These are phyloP conservation scores for Lyophyllum decastes DNA, from an alignment of 768 basidiomycete species.

Conservation along the genomic window DNA sequence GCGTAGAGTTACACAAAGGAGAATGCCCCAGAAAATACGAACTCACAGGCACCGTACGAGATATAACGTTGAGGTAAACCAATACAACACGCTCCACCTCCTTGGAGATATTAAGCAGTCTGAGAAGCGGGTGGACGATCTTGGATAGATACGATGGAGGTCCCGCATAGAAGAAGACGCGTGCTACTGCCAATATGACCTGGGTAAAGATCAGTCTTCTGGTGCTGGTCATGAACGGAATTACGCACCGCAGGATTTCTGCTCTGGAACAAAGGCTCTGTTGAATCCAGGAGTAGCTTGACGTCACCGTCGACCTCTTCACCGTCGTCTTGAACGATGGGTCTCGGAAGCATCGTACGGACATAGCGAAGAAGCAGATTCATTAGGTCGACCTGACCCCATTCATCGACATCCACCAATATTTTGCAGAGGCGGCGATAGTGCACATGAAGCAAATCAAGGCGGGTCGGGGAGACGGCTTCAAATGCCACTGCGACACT, in stretches of 20 bases:
- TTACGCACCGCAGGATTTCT: conserved; percentile 82
- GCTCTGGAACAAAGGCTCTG: conserved; percentile 81
- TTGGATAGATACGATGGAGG: conserved; percentile 55
- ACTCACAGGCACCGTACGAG: conserved; percentile 66
- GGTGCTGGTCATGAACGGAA: not conserved
- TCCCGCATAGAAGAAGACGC: conserved; percentile 73
- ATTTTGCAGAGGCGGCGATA: conserved; percentile 82
- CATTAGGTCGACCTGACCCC: conserved; percentile 88
- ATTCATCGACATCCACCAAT: conserved; percentile 93
- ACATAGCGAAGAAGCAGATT: conserved; percentile 82
- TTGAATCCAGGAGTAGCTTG: conserved; percentile 67
- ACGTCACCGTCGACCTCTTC: conserved; percentile 80
- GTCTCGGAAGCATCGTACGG: conserved; percentile 77
- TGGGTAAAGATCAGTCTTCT: conserved; percentile 24
- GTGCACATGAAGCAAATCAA: conserved; percentile 87
- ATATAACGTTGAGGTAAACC: conserved; percentile 68
- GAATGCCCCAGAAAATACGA: not conserved
- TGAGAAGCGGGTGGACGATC: conserved; percentile 71
- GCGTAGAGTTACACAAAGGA: not conserved
- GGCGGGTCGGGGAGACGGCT: conserved; percentile 80
- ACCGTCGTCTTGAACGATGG: conserved; percentile 36
- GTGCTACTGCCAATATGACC: conserved; percentile 80
- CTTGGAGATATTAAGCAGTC: conserved; percentile 65
- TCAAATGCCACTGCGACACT: conserved; percentile 85
- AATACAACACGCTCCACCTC: conserved; percentile 79